A percentile compares a stretch with the other conserved stretches of the same genome.
phyloP scores from a whole-genome alignment of 768 basidiomycete genomes.

The Termitomyces sp. region DNA sequence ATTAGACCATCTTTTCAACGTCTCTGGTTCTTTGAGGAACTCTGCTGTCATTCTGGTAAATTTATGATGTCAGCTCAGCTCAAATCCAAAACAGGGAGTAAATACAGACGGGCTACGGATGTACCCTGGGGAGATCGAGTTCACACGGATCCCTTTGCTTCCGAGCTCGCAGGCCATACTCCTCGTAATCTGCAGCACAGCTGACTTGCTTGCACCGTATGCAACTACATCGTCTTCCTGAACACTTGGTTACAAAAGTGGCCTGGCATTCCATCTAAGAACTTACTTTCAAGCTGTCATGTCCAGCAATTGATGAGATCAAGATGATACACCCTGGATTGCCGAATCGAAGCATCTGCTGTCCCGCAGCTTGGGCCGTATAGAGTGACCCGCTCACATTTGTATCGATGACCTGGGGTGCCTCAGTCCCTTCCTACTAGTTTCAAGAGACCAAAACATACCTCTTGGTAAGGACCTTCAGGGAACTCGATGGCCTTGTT shows the following conservation, averaged over 20 bases:
- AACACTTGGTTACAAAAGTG: neutral
- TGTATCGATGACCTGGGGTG: slow-evolving; percentile 52
- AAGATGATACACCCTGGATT: slow-evolving; percentile 52
- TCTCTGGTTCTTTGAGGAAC: slow-evolving; percentile 56
- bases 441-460: neutral
- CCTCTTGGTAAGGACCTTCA: slow-evolving; percentile 56
- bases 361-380: slow-evolving; percentile 59
- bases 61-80: neutral
- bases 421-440: neutral
- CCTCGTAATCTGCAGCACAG: slow-evolving; percentile 71
- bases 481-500: slow-evolving; percentile 57
- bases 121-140: slow-evolving; percentile 69
- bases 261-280: neutral
- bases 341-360: slow-evolving; percentile 52
- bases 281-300: slow-evolving; percentile 18
- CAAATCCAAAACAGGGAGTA: neutral
- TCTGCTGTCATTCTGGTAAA: slow-evolving; percentile 60
- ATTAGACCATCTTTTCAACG: slow-evolving; percentile 57
- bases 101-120: slow-evolving; percentile 55
- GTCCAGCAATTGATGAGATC: slow-evolving; percentile 60
- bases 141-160: slow-evolving; percentile 58
- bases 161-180: slow-evolving; percentile 80
- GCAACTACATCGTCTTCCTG: slow-evolving; percentile 15
- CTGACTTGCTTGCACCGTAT: slow-evolving; percentile 73
- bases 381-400: slow-evolving; percentile 60